A percentile compares a stretch with the other conserved stretches of the same genome.
Evolutionary conservation across 768 basidiomycete genomes (phyloP).

Genomic region (Xerocomus potaroensis): DNA sequence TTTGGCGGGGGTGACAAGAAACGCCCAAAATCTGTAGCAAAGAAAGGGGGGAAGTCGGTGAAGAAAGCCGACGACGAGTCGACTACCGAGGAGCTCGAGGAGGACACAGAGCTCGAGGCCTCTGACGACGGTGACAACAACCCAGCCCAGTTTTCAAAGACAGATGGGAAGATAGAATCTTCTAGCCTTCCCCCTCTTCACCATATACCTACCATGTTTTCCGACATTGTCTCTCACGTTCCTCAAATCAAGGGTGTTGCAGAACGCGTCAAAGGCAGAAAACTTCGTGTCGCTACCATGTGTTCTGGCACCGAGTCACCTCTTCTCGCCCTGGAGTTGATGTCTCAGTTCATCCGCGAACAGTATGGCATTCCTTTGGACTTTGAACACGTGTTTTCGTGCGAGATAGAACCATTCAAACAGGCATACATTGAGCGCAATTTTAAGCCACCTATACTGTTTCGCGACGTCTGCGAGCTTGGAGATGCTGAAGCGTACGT

Average conservation of each 20-base stretch:
- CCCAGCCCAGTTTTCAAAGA: constrained; percentile 36
- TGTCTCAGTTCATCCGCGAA: constrained; percentile 69
- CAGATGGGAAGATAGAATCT: constrained; percentile 41
- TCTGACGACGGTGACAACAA: constrained; percentile 30
- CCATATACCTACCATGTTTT: constrained; percentile 68
- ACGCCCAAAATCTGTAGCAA: constrained; percentile 16
- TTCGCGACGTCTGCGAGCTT: constrained; percentile 91
- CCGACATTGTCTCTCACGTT: constrained; percentile 63
- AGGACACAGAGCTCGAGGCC: constrained; percentile 32
- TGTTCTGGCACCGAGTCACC: constrained; percentile 96
- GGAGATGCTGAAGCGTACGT: constrained; percentile 74
- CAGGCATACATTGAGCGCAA: constrained; percentile 97
- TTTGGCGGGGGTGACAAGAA: constrained; percentile 40
- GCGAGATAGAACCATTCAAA: constrained; percentile 96
- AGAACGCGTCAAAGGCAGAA: constrained; percentile 67
- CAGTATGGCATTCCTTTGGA: constrained; percentile 62
- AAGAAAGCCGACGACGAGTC: constrained; percentile 31
- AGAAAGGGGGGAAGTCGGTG: constrained; percentile 29
- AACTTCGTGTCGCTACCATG: constrained; percentile 94
- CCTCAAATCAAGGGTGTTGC: constrained; percentile 64
- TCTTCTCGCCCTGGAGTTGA: constrained; percentile 81
- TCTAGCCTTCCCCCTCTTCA: constrained; percentile 76
- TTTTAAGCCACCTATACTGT: constrained; percentile 87
- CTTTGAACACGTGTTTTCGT: constrained; percentile 92
- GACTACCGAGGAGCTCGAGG: constrained; percentile 30